Evolutionary conservation across 768 basidiomycete species (phyloP).

Genomic region (Suillus brevipes): DNA sequence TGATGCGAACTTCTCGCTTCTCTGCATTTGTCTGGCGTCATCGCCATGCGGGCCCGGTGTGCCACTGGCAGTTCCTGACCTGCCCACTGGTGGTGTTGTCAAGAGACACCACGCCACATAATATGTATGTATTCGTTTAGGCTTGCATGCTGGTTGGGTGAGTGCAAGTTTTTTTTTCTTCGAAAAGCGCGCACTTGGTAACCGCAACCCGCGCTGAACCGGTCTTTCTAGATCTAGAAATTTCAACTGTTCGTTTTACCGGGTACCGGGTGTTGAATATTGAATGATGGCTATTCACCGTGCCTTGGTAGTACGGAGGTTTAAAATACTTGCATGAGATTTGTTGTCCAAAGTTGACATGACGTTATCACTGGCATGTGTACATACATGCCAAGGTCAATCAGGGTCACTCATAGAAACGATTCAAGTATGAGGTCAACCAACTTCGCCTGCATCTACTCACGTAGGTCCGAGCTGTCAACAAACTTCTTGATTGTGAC

Average conservation of each 20-base stretch:
- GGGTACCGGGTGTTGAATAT: neutral
- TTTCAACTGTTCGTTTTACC: neutral
- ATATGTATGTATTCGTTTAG: neutral
- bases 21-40: neutral
- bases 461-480: slow-evolving; percentile 3
- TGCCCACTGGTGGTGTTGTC: neutral
- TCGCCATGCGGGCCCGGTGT: neutral
- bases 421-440: neutral
- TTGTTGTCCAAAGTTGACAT: neutral
- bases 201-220: neutral
- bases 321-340: slow-evolving; percentile 2
- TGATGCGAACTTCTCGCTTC: neutral
- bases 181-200: neutral
- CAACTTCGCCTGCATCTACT: neutral
- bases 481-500: neutral
- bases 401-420: neutral
- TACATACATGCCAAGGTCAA: neutral
- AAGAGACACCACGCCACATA: neutral
- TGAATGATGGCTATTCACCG: neutral
- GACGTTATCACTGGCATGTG: neutral
- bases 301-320: neutral
- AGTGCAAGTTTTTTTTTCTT: neutral
- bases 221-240: neutral
- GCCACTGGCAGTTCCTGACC: neutral
- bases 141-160: too few species aligned